Conservation (phyloP, 352 stramenopile species). For the Elongisporangium undulatum region DNA sequence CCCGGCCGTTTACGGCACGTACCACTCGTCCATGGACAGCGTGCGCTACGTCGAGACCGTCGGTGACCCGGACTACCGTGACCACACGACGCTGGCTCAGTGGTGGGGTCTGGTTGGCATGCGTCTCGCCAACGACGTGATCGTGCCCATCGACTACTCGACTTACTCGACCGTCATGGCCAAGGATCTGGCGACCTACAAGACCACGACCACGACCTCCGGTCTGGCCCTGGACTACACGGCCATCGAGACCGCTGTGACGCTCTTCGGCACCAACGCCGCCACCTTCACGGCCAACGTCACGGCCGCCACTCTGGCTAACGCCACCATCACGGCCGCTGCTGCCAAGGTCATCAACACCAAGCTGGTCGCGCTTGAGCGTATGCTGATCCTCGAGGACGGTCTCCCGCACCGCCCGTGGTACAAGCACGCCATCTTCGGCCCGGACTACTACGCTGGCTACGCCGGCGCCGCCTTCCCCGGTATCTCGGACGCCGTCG, state of each 20-base stretch:
- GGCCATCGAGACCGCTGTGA: too few relatives aligned
- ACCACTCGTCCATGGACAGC: conserved; percentile 76
- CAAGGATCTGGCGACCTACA: conserved; percentile 13
- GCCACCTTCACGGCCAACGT: too few relatives aligned
- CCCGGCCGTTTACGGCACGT: conserved; percentile 35
- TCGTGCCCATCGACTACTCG: conserved; percentile 30
- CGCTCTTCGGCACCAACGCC: too few relatives aligned
- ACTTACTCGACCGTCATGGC: conserved; percentile 22
- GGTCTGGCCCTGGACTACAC: too few relatives aligned
- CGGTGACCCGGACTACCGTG: conserved; percentile 36
- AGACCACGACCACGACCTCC: conserved; percentile 1
- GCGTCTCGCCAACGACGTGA: conserved; percentile 20
- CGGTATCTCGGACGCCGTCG: conserved; percentile 26
- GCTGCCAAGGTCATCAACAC: conserved; percentile 13
- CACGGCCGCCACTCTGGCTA: too few relatives aligned
- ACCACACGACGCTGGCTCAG: conserved; percentile 27
- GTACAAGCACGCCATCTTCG: conserved; percentile 44
- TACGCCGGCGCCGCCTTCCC: conserved; percentile 35
- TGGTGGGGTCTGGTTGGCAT: conserved; percentile 38
- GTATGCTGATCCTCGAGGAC: conserved; percentile 22
- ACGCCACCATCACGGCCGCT: too few relatives aligned
- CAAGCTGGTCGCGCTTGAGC: conserved; percentile 32
- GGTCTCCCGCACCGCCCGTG: conserved; percentile 32
- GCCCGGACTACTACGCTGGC: conserved; percentile 32
- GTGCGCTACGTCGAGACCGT: conserved; percentile 45